A percentile compares a stretch with the other conserved stretches of the same genome.
Evolutionary conservation across 176 grass and related monocot genomes (phyloP).

Genomic region (Phoenix roebelenii): DNA sequence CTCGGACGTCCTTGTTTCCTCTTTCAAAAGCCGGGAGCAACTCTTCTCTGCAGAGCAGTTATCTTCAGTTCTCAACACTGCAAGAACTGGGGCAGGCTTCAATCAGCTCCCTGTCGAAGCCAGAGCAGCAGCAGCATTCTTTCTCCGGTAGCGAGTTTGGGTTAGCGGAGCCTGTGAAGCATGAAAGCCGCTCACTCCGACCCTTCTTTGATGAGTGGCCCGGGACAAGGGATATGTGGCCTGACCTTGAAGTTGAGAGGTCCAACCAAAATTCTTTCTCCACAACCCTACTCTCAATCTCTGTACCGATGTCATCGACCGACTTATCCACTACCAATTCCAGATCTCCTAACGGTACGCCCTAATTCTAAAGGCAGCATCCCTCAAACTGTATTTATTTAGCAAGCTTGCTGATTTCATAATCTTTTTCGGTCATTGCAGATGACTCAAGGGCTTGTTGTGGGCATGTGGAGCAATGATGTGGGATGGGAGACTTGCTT

Average conservation of each 20-base stretch:
- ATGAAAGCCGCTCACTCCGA: constrained; percentile 55
- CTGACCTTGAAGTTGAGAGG: constrained; percentile 46
- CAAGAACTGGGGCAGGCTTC: constrained; percentile 36
- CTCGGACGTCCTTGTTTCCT: constrained; percentile 24
- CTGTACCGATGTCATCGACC: constrained; percentile 56
- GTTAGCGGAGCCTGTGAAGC: constrained; percentile 20
- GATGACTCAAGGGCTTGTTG: constrained; percentile 26
- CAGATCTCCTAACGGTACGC: constrained; percentile 44
- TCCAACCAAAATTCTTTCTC: constrained; percentile 34
- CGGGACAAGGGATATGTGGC: constrained; percentile 47
- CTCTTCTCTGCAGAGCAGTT: constrained; percentile 8
- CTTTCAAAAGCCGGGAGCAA: constrained; percentile 4
- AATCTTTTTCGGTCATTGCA: constrained; percentile 2
- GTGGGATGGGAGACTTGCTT: no score
- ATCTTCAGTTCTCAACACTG: constrained; percentile 28
- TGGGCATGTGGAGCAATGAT: no score
- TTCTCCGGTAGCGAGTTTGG: constrained; percentile 30
- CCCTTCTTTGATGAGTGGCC: constrained; percentile 97
- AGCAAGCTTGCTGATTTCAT: no score
- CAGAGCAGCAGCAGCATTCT: constrained; percentile 29
- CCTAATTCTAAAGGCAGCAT: background rate
- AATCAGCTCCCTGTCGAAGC: constrained; percentile 31
- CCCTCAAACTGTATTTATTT: no score
- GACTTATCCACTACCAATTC: constrained; percentile 68
- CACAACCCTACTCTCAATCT: constrained; percentile 82